Evolutionary conservation across 2,329 filamentous ascomycete species (phyloP), one percentile per base, ranked within the genome.

Genomic region (Alternaria sp.): DNA sequence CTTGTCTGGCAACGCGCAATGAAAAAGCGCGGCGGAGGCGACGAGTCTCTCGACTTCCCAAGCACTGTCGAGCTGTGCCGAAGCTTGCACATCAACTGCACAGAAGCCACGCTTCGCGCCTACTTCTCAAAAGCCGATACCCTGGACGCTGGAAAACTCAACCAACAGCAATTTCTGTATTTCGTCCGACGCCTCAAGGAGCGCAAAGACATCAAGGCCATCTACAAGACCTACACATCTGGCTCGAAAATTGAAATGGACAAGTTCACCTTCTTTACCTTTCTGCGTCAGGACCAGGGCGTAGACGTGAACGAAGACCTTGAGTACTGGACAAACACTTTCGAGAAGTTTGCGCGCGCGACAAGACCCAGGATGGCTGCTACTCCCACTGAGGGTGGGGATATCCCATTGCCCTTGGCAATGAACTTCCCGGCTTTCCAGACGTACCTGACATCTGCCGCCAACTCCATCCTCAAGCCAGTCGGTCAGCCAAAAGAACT

Each of bases 51-150:
- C 54, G 90, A 94, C 68, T 87, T 97, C 55, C 84, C 85, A 16
- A 92, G 91, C 11, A 90, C 97, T 30, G 90, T 94, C 75, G 89
- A 90, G 60, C 85, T 98, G 14, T 98, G 95, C 80, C 91, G 91
- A 62, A 94, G 90, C 72, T 84, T 98, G 48, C 94, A 98, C 77
- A 97, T 99, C 71, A 94, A 97, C 78, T 93, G 92, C 72, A 91
- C 93, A 2, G 88, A 90, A 62, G 86, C 87, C 56, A 90, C 91
- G 46, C 83, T 98, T 5, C 88, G 87, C 57, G 83, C 85, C 32
- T 92, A 91, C 69, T 97, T 98, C 71, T 83, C 87, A 58, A 85
- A 87, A 60, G 92, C 91, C 6, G 92, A 94, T 72, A 81, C 82
- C n/a, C 84, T 85, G 25, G 81, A 82, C 52, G 86, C 84, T 2